Conservation (phyloP, 441 rosid genomes). For the Erodium moschatum region DNA sequence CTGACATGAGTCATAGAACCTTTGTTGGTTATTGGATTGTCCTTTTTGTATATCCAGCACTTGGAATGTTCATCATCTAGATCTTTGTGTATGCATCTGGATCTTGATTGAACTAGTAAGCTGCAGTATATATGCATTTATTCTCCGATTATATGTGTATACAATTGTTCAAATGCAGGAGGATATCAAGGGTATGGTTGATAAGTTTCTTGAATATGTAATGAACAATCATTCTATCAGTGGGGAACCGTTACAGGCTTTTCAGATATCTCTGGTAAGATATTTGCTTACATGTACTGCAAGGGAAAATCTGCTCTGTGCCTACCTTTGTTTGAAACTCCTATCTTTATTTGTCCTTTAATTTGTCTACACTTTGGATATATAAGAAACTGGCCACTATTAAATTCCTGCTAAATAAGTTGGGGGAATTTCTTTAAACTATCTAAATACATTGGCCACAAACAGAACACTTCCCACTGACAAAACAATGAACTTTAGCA, state of each 20-base stretch:
- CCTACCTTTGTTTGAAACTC: no score
- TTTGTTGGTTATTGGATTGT: not conserved
- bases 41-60: not conserved
- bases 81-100: not conserved
- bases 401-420: not conserved
- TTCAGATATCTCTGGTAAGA: slow-evolving; percentile 79
- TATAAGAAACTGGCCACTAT: not conserved
- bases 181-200: slow-evolving; percentile 46
- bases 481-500: no score
- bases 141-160: slow-evolving; percentile 14
- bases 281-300: slow-evolving; percentile 11
- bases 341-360: no score
- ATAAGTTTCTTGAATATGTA: slow-evolving; percentile 58
- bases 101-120: not conserved
- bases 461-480: no score
- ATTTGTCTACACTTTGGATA: not conserved
- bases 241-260: slow-evolving; percentile 74
- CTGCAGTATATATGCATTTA: not conserved
- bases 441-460: no score
- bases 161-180: slow-evolving; percentile 46
- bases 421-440: not conserved
- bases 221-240: slow-evolving; percentile 56
- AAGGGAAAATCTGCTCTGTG: not conserved
- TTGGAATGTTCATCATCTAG: not conserved
- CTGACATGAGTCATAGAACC: not conserved